phyloP scores from a whole-genome alignment of 805 yeast genomes.

The Candida wancherniae region DNA sequence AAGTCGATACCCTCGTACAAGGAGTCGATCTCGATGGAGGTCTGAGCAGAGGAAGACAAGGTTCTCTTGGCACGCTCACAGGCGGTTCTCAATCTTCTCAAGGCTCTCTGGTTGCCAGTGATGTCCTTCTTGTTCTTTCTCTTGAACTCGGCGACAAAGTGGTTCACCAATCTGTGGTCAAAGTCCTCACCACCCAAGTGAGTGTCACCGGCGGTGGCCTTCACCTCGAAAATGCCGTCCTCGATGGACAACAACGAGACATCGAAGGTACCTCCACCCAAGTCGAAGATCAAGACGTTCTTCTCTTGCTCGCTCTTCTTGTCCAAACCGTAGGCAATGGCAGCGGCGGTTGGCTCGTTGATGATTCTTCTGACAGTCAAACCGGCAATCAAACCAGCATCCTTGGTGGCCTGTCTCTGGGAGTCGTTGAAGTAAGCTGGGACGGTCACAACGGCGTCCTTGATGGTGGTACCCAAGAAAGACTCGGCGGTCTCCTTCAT shows the following conservation, averaged over 20 bases:
- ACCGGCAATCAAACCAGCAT: constrained; percentile 91
- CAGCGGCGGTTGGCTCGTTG: constrained; percentile 63
- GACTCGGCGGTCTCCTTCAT: constrained; percentile 61
- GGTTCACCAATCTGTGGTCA: constrained; percentile 83
- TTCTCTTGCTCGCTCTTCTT: constrained; percentile 56
- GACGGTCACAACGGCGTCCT: constrained; percentile 88
- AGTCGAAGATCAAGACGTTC: constrained; percentile 46
- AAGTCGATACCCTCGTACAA: constrained; percentile 47
- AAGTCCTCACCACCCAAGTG: constrained; percentile 98
- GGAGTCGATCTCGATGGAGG: constrained; percentile 43
- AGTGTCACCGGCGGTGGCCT: constrained; percentile 84
- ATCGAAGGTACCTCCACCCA: constrained; percentile 50
- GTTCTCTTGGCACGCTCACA: constrained; percentile 49
- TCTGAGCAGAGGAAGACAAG: constrained; percentile 37
- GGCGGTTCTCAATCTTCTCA: constrained; percentile 56
- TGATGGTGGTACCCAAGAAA: constrained; percentile 64
- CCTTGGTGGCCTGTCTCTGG: constrained; percentile 91
- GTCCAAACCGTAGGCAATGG: constrained; percentile 41
- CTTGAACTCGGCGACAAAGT: constrained; percentile 88
- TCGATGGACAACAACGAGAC: constrained; percentile 44
- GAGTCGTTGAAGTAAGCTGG: constrained; percentile 94
- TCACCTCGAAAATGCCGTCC: constrained; percentile 47
- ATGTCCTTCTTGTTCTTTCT: constrained; percentile 89
- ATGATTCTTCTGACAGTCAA: constrained; percentile 83
- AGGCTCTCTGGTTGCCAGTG: constrained; percentile 73